These are phyloP conservation scores for Populus hybrid DNA, from an alignment of 441 rosid species.

Conservation along the genomic window DNA sequence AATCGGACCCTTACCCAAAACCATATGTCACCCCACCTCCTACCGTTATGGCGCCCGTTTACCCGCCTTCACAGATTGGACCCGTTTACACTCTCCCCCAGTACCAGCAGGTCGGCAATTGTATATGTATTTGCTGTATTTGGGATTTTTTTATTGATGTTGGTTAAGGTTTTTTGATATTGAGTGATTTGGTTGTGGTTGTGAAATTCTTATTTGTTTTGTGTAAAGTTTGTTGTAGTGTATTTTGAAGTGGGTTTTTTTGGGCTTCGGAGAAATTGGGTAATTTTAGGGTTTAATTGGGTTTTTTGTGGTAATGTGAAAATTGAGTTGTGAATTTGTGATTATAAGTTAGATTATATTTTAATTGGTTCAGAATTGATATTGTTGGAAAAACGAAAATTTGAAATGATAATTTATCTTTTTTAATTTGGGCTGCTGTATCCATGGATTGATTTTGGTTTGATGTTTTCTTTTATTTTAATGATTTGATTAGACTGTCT, in stretches of 20 bases:
- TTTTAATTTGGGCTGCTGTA: background rate
- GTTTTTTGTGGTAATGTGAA: background rate
- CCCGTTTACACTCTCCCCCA: conserved; percentile 74
- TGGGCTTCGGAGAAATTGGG: no score
- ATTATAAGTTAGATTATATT: no score
- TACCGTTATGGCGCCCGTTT: conserved; percentile 37
- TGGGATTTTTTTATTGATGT: background rate
- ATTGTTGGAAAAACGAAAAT: background rate
- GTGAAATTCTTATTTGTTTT: no score
- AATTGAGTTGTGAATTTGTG: background rate
- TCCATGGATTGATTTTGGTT: background rate
- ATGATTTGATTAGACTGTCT: no score
- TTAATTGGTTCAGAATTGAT: background rate
- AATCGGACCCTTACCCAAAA: conserved; percentile 19
- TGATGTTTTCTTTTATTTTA: background rate
- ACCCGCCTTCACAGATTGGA: conserved; percentile 44
- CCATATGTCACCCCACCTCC: conserved; percentile 47
- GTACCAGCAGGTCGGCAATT: conserved; percentile 61
- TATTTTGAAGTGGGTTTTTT: no score
- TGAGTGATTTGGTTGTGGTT: background rate
- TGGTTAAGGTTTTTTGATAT: background rate
- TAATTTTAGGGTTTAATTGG: no score
- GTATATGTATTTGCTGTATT: background rate
- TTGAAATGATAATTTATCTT: background rate
- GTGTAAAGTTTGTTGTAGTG: no score